These are phyloP conservation scores for Ceratocystis alfenasii DNA, from an alignment of 2,329 filamentous ascomycete genomes.

Conservation along the genomic window DNA sequence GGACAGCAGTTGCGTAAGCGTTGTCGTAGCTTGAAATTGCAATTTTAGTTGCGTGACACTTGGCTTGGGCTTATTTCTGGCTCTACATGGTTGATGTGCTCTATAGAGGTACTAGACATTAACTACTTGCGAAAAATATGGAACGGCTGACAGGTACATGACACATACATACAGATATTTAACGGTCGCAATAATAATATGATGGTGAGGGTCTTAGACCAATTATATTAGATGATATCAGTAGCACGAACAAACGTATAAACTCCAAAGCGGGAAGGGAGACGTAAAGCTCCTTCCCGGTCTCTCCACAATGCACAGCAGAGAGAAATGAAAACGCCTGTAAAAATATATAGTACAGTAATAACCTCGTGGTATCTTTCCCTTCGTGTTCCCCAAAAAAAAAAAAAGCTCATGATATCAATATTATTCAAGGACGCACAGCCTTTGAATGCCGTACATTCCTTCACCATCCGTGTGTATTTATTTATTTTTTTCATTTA, in stretches of 20 bases:
- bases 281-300: background rate
- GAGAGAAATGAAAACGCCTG: background rate
- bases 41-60: background rate
- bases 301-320: background rate
- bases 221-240: constrained; percentile 10
- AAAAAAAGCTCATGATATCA: background rate
- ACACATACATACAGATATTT: background rate
- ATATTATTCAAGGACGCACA: background rate
- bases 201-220: background rate
- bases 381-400: background rate
- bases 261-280: background rate
- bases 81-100: no score
- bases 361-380: constrained; percentile 8
- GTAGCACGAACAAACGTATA: constrained; percentile 6
- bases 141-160: background rate
- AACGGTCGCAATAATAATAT: background rate
- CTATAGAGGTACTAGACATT: no score
- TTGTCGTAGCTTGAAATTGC: background rate
- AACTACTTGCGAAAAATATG: no score
- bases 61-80: no score
- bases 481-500: background rate
- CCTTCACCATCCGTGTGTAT: background rate
- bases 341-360: constrained; percentile 1
- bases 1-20: background rate
- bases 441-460: background rate